phyloP scores from a whole-genome alignment of 345 rosid species.

The Arabidopsis arenosa region DNA sequence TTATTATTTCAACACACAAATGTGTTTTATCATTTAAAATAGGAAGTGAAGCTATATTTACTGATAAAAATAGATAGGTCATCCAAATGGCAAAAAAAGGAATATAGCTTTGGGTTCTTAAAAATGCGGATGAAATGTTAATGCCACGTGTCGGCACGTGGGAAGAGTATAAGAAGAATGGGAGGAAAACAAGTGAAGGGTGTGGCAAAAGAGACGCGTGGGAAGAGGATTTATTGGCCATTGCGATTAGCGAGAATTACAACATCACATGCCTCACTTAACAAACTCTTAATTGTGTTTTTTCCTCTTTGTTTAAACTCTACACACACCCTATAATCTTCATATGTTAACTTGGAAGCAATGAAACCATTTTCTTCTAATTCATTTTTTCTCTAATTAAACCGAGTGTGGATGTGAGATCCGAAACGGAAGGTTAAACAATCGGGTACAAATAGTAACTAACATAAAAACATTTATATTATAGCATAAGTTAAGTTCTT shows the following conservation, averaged over 20 bases:
- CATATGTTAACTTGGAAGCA: constrained; percentile 20
- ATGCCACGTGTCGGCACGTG: constrained; percentile 18
- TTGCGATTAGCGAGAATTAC: constrained; percentile 18
- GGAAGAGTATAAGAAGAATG: constrained; percentile 27
- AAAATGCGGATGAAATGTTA: constrained; percentile 12
- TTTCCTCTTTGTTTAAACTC: constrained; percentile 16
- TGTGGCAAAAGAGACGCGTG: constrained; percentile 45
- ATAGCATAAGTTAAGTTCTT: too few relatives aligned
- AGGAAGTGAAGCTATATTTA: constrained; percentile 6
- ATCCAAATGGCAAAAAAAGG: constrained; percentile 29
- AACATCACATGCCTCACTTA: constrained; percentile 30
- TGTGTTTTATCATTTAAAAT: constrained; percentile 15
- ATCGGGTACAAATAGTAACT: neutral
- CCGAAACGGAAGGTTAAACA: neutral
- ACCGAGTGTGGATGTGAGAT: neutral
- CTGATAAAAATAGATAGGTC: constrained; percentile 8
- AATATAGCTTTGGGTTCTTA: constrained; percentile 11
- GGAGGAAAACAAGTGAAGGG: constrained; percentile 15
- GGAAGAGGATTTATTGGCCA: constrained; percentile 25
- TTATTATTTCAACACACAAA: neutral
- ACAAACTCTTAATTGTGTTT: constrained; percentile 30
- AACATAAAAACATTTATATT: too few relatives aligned
- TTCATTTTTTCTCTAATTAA: neutral
- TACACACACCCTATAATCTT: constrained; percentile 6
- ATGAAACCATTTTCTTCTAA: constrained; percentile 1